Conservation (phyloP, 257 asterid genomes). For the Gardenia jasminoides region DNA sequence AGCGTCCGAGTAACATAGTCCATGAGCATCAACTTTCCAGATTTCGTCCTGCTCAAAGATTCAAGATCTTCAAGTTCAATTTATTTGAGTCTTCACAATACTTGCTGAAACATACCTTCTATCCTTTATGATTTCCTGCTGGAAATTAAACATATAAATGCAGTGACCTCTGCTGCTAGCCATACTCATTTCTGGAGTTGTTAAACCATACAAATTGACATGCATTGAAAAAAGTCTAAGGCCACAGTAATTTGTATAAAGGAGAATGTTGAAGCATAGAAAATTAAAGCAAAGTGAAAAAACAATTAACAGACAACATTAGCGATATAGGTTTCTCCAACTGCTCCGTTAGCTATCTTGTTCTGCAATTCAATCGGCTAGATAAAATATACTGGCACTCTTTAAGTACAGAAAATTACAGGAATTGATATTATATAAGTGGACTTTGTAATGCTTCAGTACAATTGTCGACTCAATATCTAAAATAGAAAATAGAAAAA, state of each 20-base stretch:
- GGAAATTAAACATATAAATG: slow-evolving; percentile 58
- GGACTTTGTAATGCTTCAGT: slow-evolving; percentile 59
- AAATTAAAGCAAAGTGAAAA: neutral
- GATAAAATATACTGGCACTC: slow-evolving; percentile 1
- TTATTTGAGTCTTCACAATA: slow-evolving; percentile 6
- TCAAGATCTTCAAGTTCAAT: slow-evolving; percentile 15
- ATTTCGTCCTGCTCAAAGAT: slow-evolving; percentile 38
- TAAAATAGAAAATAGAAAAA: slow-evolving; percentile 1
- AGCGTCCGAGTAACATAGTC: no score
- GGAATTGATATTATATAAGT: slow-evolving; percentile 47
- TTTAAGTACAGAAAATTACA: neutral
- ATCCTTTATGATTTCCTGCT: slow-evolving; percentile 53
- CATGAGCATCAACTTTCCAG: slow-evolving; percentile 55
- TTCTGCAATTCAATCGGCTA: slow-evolving; percentile 38
- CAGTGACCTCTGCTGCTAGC: slow-evolving; percentile 86
- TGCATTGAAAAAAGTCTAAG: neutral
- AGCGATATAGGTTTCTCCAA: slow-evolving; percentile 83
- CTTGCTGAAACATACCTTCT: slow-evolving; percentile 40
- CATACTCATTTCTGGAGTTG: slow-evolving; percentile 66
- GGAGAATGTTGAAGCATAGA: neutral
- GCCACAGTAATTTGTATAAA: neutral
- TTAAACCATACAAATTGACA: slow-evolving; percentile 23
- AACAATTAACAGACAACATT: neutral
- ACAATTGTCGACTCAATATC: slow-evolving; percentile 55
- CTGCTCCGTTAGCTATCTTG: slow-evolving; percentile 76